Conservation (phyloP, 1,284 basidiomycete species). For the Ceratobasidium sp. region DNA sequence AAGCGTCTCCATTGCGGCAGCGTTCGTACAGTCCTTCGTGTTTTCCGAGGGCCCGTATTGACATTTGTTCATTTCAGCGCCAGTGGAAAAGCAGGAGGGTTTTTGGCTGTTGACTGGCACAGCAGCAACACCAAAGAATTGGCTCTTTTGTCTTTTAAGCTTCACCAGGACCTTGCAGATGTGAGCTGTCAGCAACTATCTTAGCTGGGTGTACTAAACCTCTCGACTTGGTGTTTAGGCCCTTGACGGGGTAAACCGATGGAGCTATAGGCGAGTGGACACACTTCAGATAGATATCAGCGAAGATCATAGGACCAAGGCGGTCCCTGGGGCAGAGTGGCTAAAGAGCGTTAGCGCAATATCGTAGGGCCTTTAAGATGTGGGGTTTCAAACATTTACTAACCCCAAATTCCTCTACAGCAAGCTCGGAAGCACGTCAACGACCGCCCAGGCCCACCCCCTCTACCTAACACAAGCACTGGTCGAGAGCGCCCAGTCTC, state of each 20-base stretch:
- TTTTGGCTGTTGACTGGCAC: conserved; percentile 87
- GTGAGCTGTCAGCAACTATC: not conserved
- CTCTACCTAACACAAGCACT: conserved; percentile 82
- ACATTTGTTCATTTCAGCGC: conserved; percentile 58
- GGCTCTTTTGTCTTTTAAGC: conserved; percentile 78
- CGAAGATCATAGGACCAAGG: conserved; percentile 32
- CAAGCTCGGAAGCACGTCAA: conserved; percentile 55
- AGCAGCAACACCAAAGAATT: conserved; percentile 62
- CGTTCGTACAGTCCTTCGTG: conserved; percentile 44
- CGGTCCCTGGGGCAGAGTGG: conserved; percentile 46
- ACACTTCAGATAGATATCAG: conserved; percentile 53
- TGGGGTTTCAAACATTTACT: not conserved
- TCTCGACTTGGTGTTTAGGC: no score
- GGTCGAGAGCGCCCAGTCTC: conserved; percentile 70
- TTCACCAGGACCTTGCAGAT: conserved; percentile 82
- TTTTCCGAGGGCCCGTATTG: not conserved
- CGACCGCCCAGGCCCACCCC: conserved; percentile 85
- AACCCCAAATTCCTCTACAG: conserved; percentile 12
- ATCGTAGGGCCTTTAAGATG: conserved; percentile 24
- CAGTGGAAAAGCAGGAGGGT: conserved; percentile 90
- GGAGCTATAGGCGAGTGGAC: conserved; percentile 83
- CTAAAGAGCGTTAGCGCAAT: conserved; percentile 41
- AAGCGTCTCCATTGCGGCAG: conserved; percentile 69
- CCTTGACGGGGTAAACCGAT: conserved; percentile 75
- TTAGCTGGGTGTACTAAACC: no score